Evolutionary conservation across 805 yeast species (phyloP), one percentile per base, ranked within the genome.

Genomic region (Zygoascus tannicola): DNA sequence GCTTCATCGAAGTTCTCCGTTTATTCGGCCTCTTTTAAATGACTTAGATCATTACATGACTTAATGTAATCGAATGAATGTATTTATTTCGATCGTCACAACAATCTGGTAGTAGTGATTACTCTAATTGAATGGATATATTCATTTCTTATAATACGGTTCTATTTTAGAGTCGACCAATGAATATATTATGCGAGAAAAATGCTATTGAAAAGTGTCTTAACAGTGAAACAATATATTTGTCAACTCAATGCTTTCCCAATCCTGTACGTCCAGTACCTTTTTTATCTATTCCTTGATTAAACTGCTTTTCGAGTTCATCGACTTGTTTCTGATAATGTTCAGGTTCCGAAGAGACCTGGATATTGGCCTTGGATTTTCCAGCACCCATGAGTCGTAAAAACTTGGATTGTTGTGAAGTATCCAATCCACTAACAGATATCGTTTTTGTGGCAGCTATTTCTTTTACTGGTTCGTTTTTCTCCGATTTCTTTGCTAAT

Each of bases 1-100:
- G 88, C 50, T 49, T 84, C 5, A 68, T 87, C 38, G 92, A 86
- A 62, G 49, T 85, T 35, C 47, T 85, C 22, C 71, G 79, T 28
- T 35, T 55, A 32, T 39, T 57, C 22, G 51, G 55, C 14, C 35
- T 56, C 55, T 69, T 80, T 53, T 77, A 60, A 32, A 26, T 33
- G 19, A 33, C 16, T 10, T 33, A 33, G n/a, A n/a, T n/a, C n/a
- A n/a, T n/a, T n/a, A n/a, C n/a, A n/a, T n/a, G n/a, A n/a, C n/a
- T n/a, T n/a, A n/a, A n/a, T n/a, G n/a, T n/a, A n/a, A n/a, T n/a
- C n/a, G n/a, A n/a, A n/a, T n/a, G n/a, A n/a, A n/a, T n/a, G n/a
- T n/a, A n/a, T n/a, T n/a, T n/a, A n/a, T n/a, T n/a, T n/a, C n/a
- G n/a, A n/a, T n/a, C n/a, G n/a, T n/a, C n/a, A n/a, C n/a, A n/a